Conservation (phyloP, 2,329 filamentous ascomycete genomes). For the Fusarium sp. region DNA sequence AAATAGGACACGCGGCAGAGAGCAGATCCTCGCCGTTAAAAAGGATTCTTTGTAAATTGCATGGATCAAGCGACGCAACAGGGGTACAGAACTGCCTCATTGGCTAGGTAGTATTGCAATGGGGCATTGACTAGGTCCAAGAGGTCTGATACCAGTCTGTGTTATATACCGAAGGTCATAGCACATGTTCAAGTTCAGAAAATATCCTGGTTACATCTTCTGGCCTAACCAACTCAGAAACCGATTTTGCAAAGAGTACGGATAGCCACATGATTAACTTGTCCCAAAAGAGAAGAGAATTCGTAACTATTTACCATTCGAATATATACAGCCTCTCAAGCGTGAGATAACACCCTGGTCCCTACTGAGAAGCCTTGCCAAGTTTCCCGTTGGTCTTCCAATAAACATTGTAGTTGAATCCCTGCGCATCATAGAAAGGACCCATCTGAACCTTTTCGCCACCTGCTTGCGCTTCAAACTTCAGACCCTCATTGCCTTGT, state of each 20-base stretch:
- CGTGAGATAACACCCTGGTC: neutral
- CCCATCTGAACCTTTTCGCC: slow-evolving; percentile 48
- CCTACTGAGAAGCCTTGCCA: neutral
- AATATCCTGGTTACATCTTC: no score
- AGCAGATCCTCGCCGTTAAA: neutral
- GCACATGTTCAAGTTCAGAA: neutral
- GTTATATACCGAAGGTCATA: neutral
- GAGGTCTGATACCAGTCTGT: neutral
- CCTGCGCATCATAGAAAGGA: slow-evolving; percentile 56
- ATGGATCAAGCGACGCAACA: neutral
- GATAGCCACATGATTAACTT: no score
- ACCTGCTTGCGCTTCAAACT: slow-evolving; percentile 50
- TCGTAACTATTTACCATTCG: neutral
- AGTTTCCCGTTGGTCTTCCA: slow-evolving; percentile 46
- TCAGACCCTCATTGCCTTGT: slow-evolving; percentile 37
- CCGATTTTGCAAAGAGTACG: no score
- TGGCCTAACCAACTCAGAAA: no score
- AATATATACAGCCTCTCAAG: neutral
- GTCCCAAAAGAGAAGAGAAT: neutral
- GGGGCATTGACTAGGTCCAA: neutral
- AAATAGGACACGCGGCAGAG: neutral
- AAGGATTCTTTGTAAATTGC: neutral
- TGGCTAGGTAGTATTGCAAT: neutral
- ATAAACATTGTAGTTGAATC: slow-evolving; percentile 57
- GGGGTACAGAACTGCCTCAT: neutral